Evolutionary conservation across 2,329 filamentous ascomycete genomes (phyloP), one percentile per base, ranked within the genome.

Genomic region (Fusarium armeniacum): DNA sequence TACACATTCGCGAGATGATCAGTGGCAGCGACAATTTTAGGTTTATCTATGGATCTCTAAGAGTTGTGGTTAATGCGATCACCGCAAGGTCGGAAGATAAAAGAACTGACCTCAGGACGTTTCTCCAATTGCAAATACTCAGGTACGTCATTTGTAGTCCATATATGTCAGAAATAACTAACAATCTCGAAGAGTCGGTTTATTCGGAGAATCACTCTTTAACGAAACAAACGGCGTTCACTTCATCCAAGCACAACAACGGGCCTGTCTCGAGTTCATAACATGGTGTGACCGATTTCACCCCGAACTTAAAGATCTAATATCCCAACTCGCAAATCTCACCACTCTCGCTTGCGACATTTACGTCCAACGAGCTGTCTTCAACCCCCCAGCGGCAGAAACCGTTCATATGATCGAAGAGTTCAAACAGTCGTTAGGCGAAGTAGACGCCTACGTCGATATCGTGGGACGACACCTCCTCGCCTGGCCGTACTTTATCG

Each of bases 1-100:
- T 73, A 1, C 71, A 73, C 16, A 69, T 73, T 11, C 54, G 71
- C 2, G 71, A 73, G 40, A 73, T 73, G 68, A 73, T 73, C 1
- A 73, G 70, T 7, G 71, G 71, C 1, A 70, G 71, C 3, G 70
- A 73, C n/a, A 73, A 73, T 11, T 73, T 73, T 3, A 58, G 58
- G 6, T 65, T 72, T 1, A 61, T 73, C 1, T 73, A 73, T 20
- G 71, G 71, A 0, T 72, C 71, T 0, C 6, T 73, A 0, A 41
- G 71, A 1, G 67, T 69, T 1, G 70, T 73, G 0, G 62, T 73
- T 0, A 73, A 73, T 28, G 41, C 69, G 7, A 56, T 71, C 1
- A 59, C 61, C 1, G 35, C 66, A 2, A 58, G 46, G 11, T 10
- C 53, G 4, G 55, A 65, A 2, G 32, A 30, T 20, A 30, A 44